These are phyloP conservation scores for Cucurbita argyrosperma DNA, from an alignment of 306 rosid genomes.

Conservation along the genomic window DNA sequence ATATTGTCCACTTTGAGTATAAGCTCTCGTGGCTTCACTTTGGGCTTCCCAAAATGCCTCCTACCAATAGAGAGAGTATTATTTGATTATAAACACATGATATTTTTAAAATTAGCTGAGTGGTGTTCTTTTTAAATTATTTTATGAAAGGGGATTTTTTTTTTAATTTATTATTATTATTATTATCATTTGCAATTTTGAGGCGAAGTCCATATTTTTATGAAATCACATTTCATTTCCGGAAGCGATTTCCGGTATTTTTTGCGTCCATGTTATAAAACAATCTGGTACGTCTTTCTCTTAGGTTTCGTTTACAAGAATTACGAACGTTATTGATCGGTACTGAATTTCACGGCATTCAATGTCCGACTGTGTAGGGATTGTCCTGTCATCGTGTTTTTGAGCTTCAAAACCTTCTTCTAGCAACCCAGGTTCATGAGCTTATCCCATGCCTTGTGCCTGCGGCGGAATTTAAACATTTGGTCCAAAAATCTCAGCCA, in stretches of 20 bases:
- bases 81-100: too few relatives aligned
- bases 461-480: neutral
- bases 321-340: neutral
- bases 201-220: too few relatives aligned
- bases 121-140: too few relatives aligned
- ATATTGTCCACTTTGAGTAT: too few relatives aligned
- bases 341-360: neutral
- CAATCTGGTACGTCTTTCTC: neutral
- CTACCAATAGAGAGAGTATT: too few relatives aligned
- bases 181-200: too few relatives aligned
- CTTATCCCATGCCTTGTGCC: neutral
- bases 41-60: too few relatives aligned
- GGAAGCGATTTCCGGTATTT: neutral
- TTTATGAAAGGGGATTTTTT: too few relatives aligned
- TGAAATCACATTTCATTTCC: too few relatives aligned
- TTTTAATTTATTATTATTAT: too few relatives aligned
- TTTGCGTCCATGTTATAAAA: neutral
- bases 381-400: neutral
- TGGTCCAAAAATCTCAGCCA: neutral
- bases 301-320: neutral
- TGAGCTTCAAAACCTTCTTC: neutral
- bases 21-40: too few relatives aligned
- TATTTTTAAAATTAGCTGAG: too few relatives aligned
- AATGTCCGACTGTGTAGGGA: neutral
- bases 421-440: neutral